Base-by-base conservation (phyloP, 140 eudicot species). In the Senecio squalidus region DNA sequence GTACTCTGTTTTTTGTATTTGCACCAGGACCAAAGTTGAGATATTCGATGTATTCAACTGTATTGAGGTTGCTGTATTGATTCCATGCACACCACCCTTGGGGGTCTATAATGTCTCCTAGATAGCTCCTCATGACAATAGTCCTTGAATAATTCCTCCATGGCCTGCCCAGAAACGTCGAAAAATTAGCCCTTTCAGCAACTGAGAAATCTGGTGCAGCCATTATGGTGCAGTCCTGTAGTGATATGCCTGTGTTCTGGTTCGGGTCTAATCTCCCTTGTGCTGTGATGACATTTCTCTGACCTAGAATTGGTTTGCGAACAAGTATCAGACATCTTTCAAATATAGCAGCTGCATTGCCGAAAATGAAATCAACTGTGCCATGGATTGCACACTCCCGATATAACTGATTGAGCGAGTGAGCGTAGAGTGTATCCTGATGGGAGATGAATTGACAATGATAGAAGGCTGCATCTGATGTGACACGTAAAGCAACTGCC, bases 301-400 rank as follows among this genome's bases (percentile, higher is more conserved):
- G 97, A 23, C 83, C 85, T 2, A 65, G 64, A 39, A 56, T 65
- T 1, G 95, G 95, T 66, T 78, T 80, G 45, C 95, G 78, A 8
- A 79, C 88, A 1, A 79, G 80, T 29, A 89, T 85, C 0, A 31
- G 69, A 46, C 95, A 85, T 69, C 85, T 68, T 40, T 85, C 82
- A 51, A 89, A 85, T 11, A 89, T 76, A 10, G 93, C 88, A 8
- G 93, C 94, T n/a, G 96, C 96, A 18, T 88, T 82, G 1, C 96
- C 95, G 16, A 84, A 88, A 51, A 84, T 88, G 81, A 88, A 81
- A 58, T 88, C 96, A 18, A 88, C 65, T 4, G 96, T 88, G 50
- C 96, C 96, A 33, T 81, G 87, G 71, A 88, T 84, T 5, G 69
- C 68, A 71, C 96, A 88, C 43, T 84, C 84, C 2, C 83, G 81